Base-by-base conservation (phyloP, 2,329 filamentous ascomycete species). In the Hirsutella minnesotensis region DNA sequence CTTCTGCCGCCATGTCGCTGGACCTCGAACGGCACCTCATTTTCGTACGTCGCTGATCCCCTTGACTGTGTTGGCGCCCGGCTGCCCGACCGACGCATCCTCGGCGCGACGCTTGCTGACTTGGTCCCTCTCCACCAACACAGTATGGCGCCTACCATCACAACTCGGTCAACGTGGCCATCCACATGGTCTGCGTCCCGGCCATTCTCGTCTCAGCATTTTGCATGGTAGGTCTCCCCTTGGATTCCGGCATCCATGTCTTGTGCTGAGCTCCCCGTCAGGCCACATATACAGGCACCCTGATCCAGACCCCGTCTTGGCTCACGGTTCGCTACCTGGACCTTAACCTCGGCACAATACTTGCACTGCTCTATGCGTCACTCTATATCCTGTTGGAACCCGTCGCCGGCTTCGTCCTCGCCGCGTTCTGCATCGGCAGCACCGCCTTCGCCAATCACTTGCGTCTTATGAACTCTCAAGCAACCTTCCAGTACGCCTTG, bases 381-480 rank as follows among this genome's bases (percentile, higher is more conserved):
- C 75, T 95, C 43, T 98, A 96, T 59, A 73, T 96, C 39, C 75
- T 98, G 19, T 81, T 98, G 56, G 92, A 98, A 59, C 92, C 92
- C 1, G 87, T 96, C 1, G 92, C 92, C 10, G 92, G 92, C 40
- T 80, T 78, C 10, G 67, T 85, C 22, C 68, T 95, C 35, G 80
- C 85, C 5, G 75, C 85, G 3, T 69, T 95, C 27, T 79, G 95
- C 46, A 67, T 96, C 36, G 82, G 68, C 18, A 79, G 77, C 43
- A 83, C 87, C 9, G 87, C 86, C 4, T 79, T 75, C 44, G 76
- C 76, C 45, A 94, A 95, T 61, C 77, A 87, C 53, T 69, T 92
- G 40, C 77, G 84, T 16, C 69, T 73, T 19, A 74, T 77, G 22
- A 59, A 72, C 49, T 60, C 72, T 5, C 63, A 65, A 24, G 53